Conservation (phyloP, 2,329 filamentous ascomycete genomes). For the Exophiala spinifera region DNA sequence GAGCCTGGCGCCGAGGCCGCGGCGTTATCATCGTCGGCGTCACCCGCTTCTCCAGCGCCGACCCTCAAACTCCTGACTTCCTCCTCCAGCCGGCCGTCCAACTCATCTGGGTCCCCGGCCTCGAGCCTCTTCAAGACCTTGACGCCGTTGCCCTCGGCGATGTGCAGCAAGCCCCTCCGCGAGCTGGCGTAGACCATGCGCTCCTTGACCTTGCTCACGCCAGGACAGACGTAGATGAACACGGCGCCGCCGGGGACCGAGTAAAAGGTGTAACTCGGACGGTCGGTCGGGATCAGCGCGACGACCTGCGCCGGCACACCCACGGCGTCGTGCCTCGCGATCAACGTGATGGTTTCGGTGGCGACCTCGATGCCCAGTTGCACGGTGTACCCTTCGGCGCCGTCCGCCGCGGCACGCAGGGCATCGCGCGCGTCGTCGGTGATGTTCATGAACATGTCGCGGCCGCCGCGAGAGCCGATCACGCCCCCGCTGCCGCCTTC, state of each 20-base stretch:
- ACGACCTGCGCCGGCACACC: slow-evolving; percentile 46
- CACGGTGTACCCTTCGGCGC: slow-evolving; percentile 23
- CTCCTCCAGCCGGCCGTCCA: slow-evolving; percentile 52
- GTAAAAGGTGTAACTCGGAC: slow-evolving; percentile 62
- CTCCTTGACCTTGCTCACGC: slow-evolving; percentile 60
- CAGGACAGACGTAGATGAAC: slow-evolving; percentile 65
- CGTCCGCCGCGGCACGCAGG: slow-evolving; percentile 41
- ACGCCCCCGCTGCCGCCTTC: slow-evolving; percentile 40
- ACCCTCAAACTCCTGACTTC: slow-evolving; percentile 41
- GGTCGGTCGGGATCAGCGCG: slow-evolving; percentile 48
- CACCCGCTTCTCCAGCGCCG: slow-evolving; percentile 8
- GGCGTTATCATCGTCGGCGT: slow-evolving; percentile 2
- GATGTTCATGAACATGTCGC: slow-evolving; percentile 50
- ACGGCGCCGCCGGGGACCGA: slow-evolving; percentile 30
- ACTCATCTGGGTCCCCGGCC: slow-evolving; percentile 57
- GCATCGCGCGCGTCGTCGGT: slow-evolving; percentile 54
- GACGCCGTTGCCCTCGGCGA: slow-evolving; percentile 56
- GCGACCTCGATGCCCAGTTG: slow-evolving; percentile 44
- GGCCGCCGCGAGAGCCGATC: slow-evolving; percentile 14
- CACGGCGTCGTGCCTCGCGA: slow-evolving; percentile 33
- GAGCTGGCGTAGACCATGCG: slow-evolving; percentile 64
- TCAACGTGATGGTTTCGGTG: slow-evolving; percentile 57
- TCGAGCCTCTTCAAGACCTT: slow-evolving; percentile 60
- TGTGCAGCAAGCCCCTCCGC: slow-evolving; percentile 51
- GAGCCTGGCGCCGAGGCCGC: slow-evolving; percentile 32